phyloP scores from a whole-genome alignment of 1,284 basidiomycete genomes.

The Porodaedalea pini region DNA sequence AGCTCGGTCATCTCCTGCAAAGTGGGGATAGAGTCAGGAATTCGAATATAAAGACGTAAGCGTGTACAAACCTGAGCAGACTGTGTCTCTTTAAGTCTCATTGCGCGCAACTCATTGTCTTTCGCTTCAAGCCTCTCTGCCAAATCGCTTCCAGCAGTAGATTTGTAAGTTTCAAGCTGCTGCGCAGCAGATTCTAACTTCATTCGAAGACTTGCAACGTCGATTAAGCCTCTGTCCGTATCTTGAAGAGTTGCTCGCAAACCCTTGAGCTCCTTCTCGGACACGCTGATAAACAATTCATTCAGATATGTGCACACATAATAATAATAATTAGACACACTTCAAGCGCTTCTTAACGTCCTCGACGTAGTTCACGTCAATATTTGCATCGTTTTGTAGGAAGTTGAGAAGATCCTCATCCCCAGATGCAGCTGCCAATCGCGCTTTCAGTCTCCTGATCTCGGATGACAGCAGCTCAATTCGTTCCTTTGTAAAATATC shows the following conservation, averaged over 20 bases:
- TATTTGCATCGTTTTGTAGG: constrained; percentile 55
- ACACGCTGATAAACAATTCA: constrained; percentile 6
- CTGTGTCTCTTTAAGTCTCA: constrained; percentile 56
- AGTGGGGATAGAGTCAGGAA: not conserved
- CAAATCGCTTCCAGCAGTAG: constrained; percentile 19
- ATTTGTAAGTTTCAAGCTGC: constrained; percentile 55
- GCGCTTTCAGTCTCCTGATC: constrained; percentile 70
- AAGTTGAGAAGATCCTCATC: constrained; percentile 73
- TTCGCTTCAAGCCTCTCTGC: constrained; percentile 38
- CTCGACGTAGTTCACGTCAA: constrained; percentile 61
- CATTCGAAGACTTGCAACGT: constrained; percentile 3
- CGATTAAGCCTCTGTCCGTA: not conserved
- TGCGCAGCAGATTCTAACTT: constrained; percentile 6
- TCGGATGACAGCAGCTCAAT: constrained; percentile 74
- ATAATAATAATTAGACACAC: constrained; percentile 39
- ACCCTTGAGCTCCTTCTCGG: constrained; percentile 10
- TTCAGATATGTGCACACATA: constrained; percentile 41
- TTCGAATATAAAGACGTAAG: not conserved
- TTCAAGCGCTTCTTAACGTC: constrained; percentile 55
- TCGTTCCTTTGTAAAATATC: constrained; percentile 56
- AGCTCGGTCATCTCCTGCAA: constrained; percentile 47
- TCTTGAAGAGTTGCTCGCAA: constrained; percentile 9
- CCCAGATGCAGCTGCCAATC: constrained; percentile 71
- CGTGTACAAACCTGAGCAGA: constrained; percentile 43
- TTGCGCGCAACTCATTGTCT: constrained; percentile 56